These are phyloP conservation scores for Ceratocystis diversiconidia DNA, from an alignment of 2,329 filamentous ascomycete species.

Conservation along the genomic window DNA sequence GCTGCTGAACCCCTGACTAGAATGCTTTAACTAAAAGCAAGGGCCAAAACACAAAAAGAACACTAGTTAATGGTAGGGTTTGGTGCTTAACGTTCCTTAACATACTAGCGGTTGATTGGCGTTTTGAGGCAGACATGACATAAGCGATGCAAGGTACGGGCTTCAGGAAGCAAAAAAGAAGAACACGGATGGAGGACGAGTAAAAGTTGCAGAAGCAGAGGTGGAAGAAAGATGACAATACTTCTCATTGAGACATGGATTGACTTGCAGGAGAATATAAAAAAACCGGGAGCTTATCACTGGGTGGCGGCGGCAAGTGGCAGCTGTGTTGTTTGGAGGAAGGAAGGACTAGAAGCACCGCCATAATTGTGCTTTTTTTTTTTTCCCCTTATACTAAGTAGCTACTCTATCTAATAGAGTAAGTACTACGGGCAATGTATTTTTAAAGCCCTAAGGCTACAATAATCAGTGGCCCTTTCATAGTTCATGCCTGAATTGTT, in stretches of 20 bases:
- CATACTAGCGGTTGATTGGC: not conserved
- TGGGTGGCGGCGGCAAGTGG: not conserved
- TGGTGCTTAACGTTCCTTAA: not conserved
- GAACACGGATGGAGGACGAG: not conserved
- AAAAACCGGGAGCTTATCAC: not conserved
- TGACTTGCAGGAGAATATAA: not conserved
- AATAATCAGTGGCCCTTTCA: not conserved
- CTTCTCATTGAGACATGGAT: not conserved
- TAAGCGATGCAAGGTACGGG: not conserved
- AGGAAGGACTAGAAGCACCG: not conserved
- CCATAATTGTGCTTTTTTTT: not conserved
- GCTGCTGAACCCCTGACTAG: not conserved
- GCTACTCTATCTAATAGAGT: not conserved
- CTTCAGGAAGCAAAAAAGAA: constrained; percentile 3
- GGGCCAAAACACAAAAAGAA: not conserved
- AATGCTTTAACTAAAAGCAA: not conserved
- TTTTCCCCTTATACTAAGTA: not conserved
- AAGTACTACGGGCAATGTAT: too few relatives aligned
- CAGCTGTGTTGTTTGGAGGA: not conserved
- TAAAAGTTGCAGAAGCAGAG: not conserved
- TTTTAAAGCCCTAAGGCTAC: too few relatives aligned
- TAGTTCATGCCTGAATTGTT: not conserved
- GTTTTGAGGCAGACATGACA: not conserved
- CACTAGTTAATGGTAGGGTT: not conserved
- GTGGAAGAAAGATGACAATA: not conserved